phyloP scores from a whole-genome alignment of 1,284 basidiomycete species.

The Microstroma glucosiphilum region DNA sequence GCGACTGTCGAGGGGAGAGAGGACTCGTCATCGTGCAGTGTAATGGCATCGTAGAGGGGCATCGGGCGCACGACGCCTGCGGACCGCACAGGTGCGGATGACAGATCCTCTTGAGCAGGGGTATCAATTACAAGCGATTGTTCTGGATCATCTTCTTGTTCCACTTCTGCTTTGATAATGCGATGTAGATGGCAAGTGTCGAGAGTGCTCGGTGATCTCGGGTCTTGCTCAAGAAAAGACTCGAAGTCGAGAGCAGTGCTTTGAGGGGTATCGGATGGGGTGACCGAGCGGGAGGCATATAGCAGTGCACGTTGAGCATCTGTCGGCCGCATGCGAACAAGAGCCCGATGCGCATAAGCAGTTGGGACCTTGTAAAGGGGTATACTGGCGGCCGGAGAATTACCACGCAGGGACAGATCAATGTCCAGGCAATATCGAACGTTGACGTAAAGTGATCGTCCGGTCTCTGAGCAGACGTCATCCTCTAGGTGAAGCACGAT shows the following conservation, averaged over 20 bases:
- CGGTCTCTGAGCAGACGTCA: too few species aligned
- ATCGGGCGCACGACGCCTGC: not conserved
- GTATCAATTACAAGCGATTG: not conserved
- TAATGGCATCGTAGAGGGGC: constrained; percentile 5
- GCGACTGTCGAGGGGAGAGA: not conserved
- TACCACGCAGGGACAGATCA: too few species aligned
- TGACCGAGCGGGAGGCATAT: too few species aligned
- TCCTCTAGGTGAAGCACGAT: too few species aligned
- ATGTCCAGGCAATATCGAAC: too few species aligned
- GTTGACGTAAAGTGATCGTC: too few species aligned
- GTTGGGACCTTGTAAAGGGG: too few species aligned
- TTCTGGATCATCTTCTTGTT: not conserved
- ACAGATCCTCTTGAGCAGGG: not conserved
- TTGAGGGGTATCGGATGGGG: too few species aligned
- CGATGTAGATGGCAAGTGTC: not conserved
- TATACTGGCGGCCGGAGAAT: too few species aligned
- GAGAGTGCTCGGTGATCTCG: not conserved
- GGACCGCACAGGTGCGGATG: not conserved
- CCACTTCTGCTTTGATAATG: not conserved
- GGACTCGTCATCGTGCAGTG: constrained; percentile 2
- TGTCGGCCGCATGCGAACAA: too few species aligned
- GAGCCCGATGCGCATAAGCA: too few species aligned
- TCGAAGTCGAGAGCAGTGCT: constrained; percentile 1
- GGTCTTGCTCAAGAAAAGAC: not conserved
- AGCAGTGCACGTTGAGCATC: too few species aligned